Base-by-base conservation (phyloP, 192 early-diverging fungal species). In the Coemansia interrupta region DNA sequence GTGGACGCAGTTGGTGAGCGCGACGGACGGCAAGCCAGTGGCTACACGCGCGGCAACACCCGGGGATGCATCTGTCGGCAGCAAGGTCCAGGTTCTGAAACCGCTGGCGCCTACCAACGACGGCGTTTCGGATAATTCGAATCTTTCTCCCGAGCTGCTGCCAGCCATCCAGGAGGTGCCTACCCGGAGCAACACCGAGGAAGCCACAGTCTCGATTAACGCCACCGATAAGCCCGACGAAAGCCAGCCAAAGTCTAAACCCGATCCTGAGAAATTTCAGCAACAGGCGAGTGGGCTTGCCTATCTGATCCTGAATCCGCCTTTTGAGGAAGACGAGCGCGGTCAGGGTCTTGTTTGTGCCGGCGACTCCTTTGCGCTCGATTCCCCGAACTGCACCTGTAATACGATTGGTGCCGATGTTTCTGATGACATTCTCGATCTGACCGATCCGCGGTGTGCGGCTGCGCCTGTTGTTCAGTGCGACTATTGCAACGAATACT, bases 401-500 rank as follows among this genome's bases (percentile, higher is more conserved):
- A 48, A 73, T 42, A 6, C 58, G 14, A n/a, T 43, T 13, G 70
- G 70, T 22, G 17, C 39, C 1, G 54, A 55, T 18, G 38, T 55
- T 19, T 55, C 54, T 13, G 23, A 55, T 0, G 18, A 18, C 4
- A 43, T 55, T 11, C 1, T 22, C 12, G 61, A 73, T 17, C 40
- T 68, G 23, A 44, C 23, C 44, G 55, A 47, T 22, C 15, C 50
- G 18, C 17, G 28, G 2, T 43, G 66, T 57, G 61, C 62, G 0
- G 18, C 17, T 9, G 57, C 40, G 45, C 64, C 77, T 2, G 87
- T 85, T 68, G 77, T 91, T 6, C 70, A 82, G 44, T 90, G 88
- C 57, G 83, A 86, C 48, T 24, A 57, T n/a, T 90, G 88, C 44
- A 70, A 78, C 3, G 83, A 83, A 23, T 82, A 80, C 80, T 84